Evolutionary conservation across 306 rosid genomes (phyloP).

Genomic region (Rosa chinensis): DNA sequence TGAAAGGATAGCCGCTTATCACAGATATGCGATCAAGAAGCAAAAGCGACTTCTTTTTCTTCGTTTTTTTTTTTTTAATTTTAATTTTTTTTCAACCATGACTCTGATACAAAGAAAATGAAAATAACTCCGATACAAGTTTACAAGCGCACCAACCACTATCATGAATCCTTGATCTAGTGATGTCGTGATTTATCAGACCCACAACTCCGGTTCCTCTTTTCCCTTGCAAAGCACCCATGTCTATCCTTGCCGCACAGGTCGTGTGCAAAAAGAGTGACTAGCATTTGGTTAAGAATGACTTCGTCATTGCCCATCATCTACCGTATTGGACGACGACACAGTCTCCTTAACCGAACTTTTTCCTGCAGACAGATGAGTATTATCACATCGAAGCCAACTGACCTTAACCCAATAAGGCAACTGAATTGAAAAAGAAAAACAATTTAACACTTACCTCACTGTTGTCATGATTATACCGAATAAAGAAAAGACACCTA

Average conservation of each 20-base stretch:
- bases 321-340: slow-evolving; percentile 51
- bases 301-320: not conserved
- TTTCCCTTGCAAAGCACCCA: slow-evolving; percentile 4
- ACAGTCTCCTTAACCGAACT: slow-evolving; percentile 82
- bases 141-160: not conserved
- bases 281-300: not conserved
- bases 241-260: not conserved
- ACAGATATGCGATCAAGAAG: not conserved
- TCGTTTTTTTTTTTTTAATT: not conserved
- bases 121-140: not conserved
- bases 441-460: slow-evolving; percentile 49
- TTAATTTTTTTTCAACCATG: not conserved
- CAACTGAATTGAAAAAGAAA: not conserved
- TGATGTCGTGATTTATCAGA: not conserved
- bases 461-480: slow-evolving; percentile 67
- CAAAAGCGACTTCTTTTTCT: not conserved
- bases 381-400: not conserved
- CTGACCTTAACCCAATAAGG: not conserved
- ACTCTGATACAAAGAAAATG: not conserved
- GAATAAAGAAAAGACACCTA: slow-evolving; percentile 76
- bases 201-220: not conserved
- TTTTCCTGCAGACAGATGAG: slow-evolving; percentile 51
- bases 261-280: not conserved
- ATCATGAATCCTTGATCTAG: not conserved
- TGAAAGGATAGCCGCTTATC: no score